Evolutionary conservation across 179 eudicot genomes (phyloP), one percentile per base, ranked within the genome.

Genomic region (Nepenthes alata): DNA sequence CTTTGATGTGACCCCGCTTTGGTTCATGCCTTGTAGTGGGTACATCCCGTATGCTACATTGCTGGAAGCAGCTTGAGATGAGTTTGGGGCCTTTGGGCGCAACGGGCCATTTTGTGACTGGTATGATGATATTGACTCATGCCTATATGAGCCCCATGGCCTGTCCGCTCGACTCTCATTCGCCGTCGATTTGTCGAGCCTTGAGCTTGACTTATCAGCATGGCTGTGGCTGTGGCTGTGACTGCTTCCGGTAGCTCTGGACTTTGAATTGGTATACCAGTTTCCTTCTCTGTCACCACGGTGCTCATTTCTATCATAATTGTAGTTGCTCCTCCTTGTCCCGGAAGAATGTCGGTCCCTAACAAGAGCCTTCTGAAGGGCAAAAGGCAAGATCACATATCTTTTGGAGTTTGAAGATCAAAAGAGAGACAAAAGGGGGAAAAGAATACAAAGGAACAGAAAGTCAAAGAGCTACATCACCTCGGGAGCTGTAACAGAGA

Each of bases 281-380:
- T 77, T 85, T 16, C 85, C 81, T 36, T 91, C 97, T 79, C 79
- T 81, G 52, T 85, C 93, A 38, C 75, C 78, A 58, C 77, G 87
- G 61, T 61, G 71, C 34, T 85, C 94, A 64, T 69, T 83, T 74
- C 88, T 81, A 38, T 90, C 95, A 65, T 78, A 68, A 69, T 74
- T 78, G 68, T 78, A 76, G 49, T 65, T 83, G 53, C 81, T 87
- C 70, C 96, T 88, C 70, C 93, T 80, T 10, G 74, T 59, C 50
- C 85, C 82, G 53, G 85, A 76, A 53, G 88, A 73, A 72, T 88
- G 77, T 4, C 89, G 78, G 12, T 80, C 96, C 77, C 83, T 77
- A 44, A 50, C 64, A 48, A 85, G 70, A 68, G 75, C 74, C 80
- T 89, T 87, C 91, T 83, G 81, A 72, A 75, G 55, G 54, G 75